Conservation (phyloP, 208 protist genomes). For the Leishmania aethiopica region DNA sequence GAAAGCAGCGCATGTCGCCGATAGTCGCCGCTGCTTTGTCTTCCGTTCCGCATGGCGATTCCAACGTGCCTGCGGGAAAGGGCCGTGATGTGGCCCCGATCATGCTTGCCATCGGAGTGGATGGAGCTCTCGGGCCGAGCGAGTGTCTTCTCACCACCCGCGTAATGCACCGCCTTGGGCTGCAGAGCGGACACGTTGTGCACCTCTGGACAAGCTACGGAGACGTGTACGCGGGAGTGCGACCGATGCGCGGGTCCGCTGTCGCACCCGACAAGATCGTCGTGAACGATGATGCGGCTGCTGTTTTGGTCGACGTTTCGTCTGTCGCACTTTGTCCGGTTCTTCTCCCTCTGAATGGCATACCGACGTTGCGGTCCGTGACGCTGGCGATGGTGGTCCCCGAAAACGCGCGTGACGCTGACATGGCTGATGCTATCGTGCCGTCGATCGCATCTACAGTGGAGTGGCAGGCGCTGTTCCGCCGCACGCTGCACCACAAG, state of each 20-base stretch:
- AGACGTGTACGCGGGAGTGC: slow-evolving; percentile 26
- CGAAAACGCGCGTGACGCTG: background rate
- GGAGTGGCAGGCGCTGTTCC: slow-evolving; percentile 46
- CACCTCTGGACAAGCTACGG: slow-evolving; percentile 18
- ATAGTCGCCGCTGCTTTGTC: background rate
- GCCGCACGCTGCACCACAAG: slow-evolving; percentile 34
- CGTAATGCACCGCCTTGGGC: slow-evolving; percentile 17
- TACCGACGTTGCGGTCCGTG: slow-evolving; percentile 17
- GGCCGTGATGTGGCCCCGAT: background rate
- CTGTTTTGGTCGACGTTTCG: slow-evolving; percentile 24
- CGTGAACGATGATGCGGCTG: slow-evolving; percentile 33
- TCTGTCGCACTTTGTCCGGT: slow-evolving; percentile 15
- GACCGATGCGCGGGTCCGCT: slow-evolving; percentile 5
- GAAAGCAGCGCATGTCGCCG: background rate
- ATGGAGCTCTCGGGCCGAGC: slow-evolving; percentile 17
- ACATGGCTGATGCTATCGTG: background rate
- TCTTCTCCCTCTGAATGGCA: background rate
- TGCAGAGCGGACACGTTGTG: slow-evolving; percentile 22
- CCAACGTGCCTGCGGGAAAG: background rate
- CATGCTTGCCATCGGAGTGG: background rate
- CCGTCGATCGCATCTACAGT: slow-evolving; percentile 13
- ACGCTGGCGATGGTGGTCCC: slow-evolving; percentile 15
- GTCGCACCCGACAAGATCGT: slow-evolving; percentile 9
- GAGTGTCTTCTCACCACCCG: slow-evolving; percentile 17
- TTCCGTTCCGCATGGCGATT: background rate